A percentile compares a stretch with the other conserved stretches of the same genome.
phyloP scores from a whole-genome alignment of 495 filamentous ascomycete genomes.

The Clavariopsis aquatica region DNA sequence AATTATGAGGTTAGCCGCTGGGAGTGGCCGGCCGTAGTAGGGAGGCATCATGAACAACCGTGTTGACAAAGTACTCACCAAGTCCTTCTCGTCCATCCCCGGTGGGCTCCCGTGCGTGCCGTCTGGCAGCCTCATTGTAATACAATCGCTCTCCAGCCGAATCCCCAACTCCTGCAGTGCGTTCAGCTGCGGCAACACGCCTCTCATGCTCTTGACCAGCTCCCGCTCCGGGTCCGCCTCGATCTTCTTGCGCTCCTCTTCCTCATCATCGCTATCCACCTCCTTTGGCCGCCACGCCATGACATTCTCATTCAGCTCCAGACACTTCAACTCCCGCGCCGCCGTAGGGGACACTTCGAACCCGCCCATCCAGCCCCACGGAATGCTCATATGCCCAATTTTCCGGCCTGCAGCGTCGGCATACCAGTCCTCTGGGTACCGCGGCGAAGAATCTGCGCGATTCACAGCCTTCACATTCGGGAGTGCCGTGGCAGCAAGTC shows the following conservation, averaged over 20 bases:
- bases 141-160: conserved; percentile 10
- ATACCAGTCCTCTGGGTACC: conserved; percentile 8
- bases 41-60: too few species aligned
- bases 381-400: conserved; percentile 9
- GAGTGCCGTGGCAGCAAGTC: not conserved
- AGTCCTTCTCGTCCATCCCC: conserved; percentile 18
- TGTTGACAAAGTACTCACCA: conserved; percentile 18
- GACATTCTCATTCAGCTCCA: conserved; percentile 8
- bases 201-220: not conserved
- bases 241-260: not conserved
- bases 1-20: not conserved
- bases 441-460: not conserved
- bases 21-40: not conserved
- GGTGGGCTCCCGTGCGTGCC: not conserved
- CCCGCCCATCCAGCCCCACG: not conserved
- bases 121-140: not conserved
- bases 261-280: not conserved
- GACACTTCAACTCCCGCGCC: not conserved
- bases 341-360: not conserved
- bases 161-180: conserved; percentile 17
- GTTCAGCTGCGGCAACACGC: conserved; percentile 2
- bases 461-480: conserved; percentile 11
- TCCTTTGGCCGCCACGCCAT: conserved; percentile 10
- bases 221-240: not conserved
- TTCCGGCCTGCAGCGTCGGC: not conserved